A percentile compares a stretch with the other conserved stretches of the same genome.
Evolutionary conservation across 495 filamentous ascomycete species (phyloP).

Genomic region (Xeromyces bisporus): DNA sequence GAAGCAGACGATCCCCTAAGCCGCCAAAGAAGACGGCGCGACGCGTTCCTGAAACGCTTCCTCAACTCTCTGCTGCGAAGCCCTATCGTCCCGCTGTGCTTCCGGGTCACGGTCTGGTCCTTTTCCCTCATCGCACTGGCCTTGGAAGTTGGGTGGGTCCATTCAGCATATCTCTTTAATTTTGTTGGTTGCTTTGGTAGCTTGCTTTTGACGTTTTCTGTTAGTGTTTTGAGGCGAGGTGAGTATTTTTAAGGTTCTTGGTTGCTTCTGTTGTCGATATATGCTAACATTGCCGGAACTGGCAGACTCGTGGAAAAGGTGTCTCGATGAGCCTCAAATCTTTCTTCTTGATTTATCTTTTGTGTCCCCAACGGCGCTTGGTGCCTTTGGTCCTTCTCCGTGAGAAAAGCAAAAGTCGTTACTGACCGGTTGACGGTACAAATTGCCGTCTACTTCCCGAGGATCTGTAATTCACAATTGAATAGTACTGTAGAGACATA

Average conservation of each 20-base stretch:
- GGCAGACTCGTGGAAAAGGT: conserved; percentile 54
- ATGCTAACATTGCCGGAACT: no score
- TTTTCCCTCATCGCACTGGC: conserved; percentile 73
- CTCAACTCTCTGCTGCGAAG: conserved; percentile 50
- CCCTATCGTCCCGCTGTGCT: conserved; percentile 68
- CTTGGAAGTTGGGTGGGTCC: conserved; percentile 50
- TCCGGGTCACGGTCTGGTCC: conserved; percentile 66
- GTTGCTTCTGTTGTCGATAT: conserved; percentile 4
- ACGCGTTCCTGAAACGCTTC: conserved; percentile 37
- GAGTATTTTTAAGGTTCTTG: background rate
- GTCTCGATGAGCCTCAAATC: conserved; percentile 15
- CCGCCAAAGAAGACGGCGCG: conserved; percentile 27
- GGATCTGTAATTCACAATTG: no score
- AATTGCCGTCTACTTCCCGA: no score
- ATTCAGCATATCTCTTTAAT: conserved; percentile 61
- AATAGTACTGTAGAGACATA: no score
- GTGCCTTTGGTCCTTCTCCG: no score
- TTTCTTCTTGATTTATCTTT: no score
- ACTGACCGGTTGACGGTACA: no score
- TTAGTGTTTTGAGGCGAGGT: conserved; percentile 65
- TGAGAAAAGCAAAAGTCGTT: no score
- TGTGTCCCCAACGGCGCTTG: no score
- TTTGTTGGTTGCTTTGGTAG: conserved; percentile 64
- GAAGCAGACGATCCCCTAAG: conserved; percentile 33
- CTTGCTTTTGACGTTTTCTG: conserved; percentile 77